These are phyloP conservation scores for Suhomyces prunicola DNA, from an alignment of 805 yeast species.

Conservation along the genomic window DNA sequence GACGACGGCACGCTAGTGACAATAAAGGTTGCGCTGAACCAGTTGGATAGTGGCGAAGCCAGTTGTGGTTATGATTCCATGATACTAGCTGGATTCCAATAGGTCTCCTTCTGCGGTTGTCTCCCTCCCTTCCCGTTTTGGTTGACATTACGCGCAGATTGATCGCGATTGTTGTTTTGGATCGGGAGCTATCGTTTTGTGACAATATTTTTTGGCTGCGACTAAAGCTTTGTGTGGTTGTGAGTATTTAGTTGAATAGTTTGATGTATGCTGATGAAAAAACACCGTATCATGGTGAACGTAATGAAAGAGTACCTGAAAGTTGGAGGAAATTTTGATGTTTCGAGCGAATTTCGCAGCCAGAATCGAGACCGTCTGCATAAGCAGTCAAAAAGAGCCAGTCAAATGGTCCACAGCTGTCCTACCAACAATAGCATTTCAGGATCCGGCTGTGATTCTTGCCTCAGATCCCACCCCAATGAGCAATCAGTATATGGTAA, in stretches of 20 bases:
- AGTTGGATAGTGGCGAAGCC: too few species aligned
- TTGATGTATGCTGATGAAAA: neutral
- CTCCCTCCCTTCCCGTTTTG: neutral
- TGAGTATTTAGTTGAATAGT: neutral
- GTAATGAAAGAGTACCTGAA: neutral
- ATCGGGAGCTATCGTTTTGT: neutral
- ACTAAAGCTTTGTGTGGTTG: neutral
- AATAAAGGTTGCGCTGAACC: too few species aligned
- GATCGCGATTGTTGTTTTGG: neutral
- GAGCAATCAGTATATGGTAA: neutral
- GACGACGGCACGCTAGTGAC: neutral
- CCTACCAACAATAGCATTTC: neutral
- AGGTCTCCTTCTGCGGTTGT: neutral
- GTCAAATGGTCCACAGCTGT: neutral
- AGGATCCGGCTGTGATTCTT: neutral
- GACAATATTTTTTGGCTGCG: conserved; percentile 1
- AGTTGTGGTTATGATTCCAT: too few species aligned
- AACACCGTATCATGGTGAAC: neutral
- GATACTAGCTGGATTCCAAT: too few species aligned
- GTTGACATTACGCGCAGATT: neutral
- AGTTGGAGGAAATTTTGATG: neutral
- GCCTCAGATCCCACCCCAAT: neutral
- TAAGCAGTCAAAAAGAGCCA: neutral
- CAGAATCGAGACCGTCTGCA: neutral
- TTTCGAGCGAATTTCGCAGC: neutral